These are phyloP conservation scores for Zygnema circumcarinatum DNA, from an alignment of 139 green algal genomes.

Conservation along the genomic window DNA sequence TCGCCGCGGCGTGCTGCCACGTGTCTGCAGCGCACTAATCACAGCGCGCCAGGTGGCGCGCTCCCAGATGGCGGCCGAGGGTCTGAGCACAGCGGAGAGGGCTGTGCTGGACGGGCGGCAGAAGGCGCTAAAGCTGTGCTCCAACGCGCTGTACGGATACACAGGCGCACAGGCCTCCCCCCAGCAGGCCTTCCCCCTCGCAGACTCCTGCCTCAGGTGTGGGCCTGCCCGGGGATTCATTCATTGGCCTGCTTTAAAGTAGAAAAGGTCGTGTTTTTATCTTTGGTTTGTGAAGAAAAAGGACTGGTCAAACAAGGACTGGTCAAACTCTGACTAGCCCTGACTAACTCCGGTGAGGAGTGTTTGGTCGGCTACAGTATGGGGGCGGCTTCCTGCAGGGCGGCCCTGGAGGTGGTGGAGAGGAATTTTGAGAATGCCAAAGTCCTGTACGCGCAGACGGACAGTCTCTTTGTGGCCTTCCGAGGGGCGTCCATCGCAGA, in stretches of 20 bases:
- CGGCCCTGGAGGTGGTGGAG: conserved; percentile 63
- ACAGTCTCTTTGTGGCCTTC: conserved; percentile 60
- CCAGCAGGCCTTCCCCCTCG: conserved; percentile 79
- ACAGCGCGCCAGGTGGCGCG: conserved; percentile 7
- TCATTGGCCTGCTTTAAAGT: neutral
- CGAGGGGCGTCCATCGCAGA: neutral
- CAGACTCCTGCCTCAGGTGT: conserved; percentile 78
- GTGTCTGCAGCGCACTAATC: conserved; percentile 47
- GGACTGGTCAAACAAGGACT: neutral
- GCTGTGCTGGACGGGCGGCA: too few relatives aligned
- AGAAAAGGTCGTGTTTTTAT: neutral
- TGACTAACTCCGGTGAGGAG: neutral
- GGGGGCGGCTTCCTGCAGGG: conserved; percentile 64
- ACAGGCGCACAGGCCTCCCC: conserved; percentile 72
- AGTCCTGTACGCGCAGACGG: conserved; percentile 52
- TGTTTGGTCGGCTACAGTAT: too few relatives aligned
- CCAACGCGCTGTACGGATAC: conserved; percentile 88
- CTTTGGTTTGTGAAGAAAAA: conserved; percentile 6
- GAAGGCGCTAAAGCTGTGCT: conserved; percentile 84
- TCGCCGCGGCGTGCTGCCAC: conserved; percentile 36
- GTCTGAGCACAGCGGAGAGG: neutral
- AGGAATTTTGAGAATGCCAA: conserved; percentile 1
- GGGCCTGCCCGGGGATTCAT: conserved; percentile 54
- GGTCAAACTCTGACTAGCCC: neutral
- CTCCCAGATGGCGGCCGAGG: neutral